Percentiles rank a stretch among this genome's conserved stretches.
Conservation (phyloP, 495 filamentous ascomycete genomes). For the Aspergillus cavernicola region DNA sequence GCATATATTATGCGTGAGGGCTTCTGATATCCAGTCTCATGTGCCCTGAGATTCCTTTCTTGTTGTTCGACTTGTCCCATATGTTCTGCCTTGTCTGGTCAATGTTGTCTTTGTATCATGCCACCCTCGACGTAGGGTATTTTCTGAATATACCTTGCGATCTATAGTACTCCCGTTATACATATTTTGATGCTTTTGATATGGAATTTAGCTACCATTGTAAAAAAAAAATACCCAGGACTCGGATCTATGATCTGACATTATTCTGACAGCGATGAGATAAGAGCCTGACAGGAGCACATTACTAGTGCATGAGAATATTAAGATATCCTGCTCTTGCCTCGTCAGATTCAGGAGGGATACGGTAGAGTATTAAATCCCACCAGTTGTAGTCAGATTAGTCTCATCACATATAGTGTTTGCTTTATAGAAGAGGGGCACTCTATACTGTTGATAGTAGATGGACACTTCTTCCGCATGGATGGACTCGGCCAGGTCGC, state of each 20-base stretch:
- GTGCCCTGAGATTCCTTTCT: conserved; percentile 21
- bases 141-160: conserved; percentile 3
- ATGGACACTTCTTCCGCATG: neutral
- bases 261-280: no score
- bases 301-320: no score
- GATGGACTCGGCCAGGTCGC: no score
- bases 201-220: no score
- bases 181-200: neutral
- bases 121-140: neutral
- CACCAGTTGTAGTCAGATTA: neutral
- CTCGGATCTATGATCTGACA: no score
- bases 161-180: conserved; percentile 7
- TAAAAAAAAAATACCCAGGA: no score
- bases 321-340: neutral
- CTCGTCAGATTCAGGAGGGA: neutral
- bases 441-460: neutral
- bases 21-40: conserved; percentile 25
- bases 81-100: neutral
- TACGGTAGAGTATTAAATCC: no score
- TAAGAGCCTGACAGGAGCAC: no score
- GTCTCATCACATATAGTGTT: conserved; percentile 5
- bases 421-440: conserved; percentile 8
- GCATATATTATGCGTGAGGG: conserved; percentile 21
- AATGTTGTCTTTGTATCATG: conserved; percentile 11
- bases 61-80: conserved; percentile 12